A percentile compares a stretch with the other conserved stretches of the same genome.
These are phyloP conservation scores for Colletotrichum melonis DNA, from an alignment of 2,329 filamentous ascomycete species.

Conservation along the genomic window DNA sequence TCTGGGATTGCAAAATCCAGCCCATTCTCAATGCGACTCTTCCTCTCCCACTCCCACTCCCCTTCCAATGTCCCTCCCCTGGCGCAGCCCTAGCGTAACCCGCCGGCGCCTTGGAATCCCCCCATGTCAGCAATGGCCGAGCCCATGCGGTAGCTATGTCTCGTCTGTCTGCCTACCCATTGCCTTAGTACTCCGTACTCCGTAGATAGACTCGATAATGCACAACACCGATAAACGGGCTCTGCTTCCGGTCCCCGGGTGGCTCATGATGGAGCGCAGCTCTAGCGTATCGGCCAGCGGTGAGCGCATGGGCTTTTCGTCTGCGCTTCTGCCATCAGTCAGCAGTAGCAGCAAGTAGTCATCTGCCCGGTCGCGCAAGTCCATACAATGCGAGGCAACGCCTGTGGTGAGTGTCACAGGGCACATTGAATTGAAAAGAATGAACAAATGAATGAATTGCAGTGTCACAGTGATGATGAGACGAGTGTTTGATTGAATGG, in stretches of 20 bases:
- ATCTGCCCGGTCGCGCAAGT: not conserved
- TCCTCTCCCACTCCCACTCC: too few relatives aligned
- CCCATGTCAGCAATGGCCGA: conserved; percentile 2
- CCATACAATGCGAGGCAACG: not conserved
- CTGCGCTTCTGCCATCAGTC: conserved; percentile 18
- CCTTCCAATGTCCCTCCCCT: not conserved
- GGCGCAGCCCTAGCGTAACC: conserved; percentile 1
- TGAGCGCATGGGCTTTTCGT: conserved; percentile 26
- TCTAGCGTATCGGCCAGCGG: not conserved
- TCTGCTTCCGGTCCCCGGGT: not conserved
- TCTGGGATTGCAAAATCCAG: not conserved
- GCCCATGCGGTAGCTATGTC: not conserved
- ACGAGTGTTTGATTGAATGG: conserved; percentile 26
- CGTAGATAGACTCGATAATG: not conserved
- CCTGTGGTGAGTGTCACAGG: not conserved
- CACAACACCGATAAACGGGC: not conserved
- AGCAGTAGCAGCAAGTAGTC: not conserved
- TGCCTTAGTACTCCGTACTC: not conserved
- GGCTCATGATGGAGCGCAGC: not conserved
- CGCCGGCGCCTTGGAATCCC: not conserved
- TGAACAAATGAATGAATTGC: too few relatives aligned
- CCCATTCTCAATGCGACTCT: not conserved
- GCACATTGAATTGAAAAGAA: not conserved
- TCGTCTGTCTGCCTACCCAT: not conserved
- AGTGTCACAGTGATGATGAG: not conserved